phyloP scores from a whole-genome alignment of 164 flowering plant genomes.

The Aristolochia contorta region DNA sequence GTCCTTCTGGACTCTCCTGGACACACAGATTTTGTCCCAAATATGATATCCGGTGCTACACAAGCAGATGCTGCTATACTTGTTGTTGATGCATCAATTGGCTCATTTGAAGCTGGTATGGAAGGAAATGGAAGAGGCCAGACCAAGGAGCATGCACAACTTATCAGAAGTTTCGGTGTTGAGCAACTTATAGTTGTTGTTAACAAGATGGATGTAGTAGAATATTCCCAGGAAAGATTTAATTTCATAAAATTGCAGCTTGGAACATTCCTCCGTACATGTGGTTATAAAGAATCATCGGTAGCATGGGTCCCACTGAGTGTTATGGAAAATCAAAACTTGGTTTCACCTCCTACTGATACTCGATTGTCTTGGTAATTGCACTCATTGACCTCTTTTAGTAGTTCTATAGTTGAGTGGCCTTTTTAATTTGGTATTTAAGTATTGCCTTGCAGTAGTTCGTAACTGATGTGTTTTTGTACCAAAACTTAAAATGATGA shows the following conservation, averaged over 20 bases:
- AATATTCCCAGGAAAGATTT: conserved; percentile 79
- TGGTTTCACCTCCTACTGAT: conserved; percentile 67
- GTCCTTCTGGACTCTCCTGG: conserved; percentile 99
- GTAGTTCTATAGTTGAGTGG: neutral
- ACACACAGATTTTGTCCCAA: conserved; percentile 97
- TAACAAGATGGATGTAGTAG: conserved; percentile 90
- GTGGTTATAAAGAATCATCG: conserved; percentile 70
- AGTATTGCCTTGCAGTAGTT: no score
- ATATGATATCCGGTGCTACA: conserved; percentile 96
- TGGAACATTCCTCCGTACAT: conserved; percentile 69
- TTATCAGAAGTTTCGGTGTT: conserved; percentile 93
- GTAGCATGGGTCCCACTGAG: conserved; percentile 85
- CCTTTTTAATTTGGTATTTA: neutral
- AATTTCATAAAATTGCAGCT: conserved; percentile 53
- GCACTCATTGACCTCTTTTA: neutral
- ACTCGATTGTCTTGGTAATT: conserved; percentile 65
- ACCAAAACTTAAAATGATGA: neutral
- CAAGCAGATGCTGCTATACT: conserved; percentile 98
- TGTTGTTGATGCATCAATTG: conserved; percentile 86
- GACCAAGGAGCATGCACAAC: conserved; percentile 92
- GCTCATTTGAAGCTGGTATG: conserved; percentile 89
- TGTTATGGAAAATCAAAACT: conserved; percentile 86
- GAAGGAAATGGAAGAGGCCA: conserved; percentile 62
- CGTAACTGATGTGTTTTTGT: neutral
- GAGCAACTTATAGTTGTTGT: conserved; percentile 86